phyloP scores from a whole-genome alignment of 2,329 filamentous ascomycete species.

The Phaeomoniella chlamydospora region DNA sequence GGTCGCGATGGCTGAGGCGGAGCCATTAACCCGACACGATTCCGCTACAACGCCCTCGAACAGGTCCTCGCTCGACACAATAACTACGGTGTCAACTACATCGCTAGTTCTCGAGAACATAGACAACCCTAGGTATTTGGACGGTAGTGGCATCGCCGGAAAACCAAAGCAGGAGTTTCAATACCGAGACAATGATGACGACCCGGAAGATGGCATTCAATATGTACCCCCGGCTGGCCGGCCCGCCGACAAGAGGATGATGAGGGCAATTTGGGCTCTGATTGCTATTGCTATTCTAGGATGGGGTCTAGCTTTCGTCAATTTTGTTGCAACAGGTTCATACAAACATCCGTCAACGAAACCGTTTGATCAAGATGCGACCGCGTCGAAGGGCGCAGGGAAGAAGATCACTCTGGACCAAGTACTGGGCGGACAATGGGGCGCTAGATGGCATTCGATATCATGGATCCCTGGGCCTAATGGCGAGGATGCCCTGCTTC shows the following conservation, averaged over 20 bases:
- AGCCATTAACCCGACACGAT: slow-evolving; percentile 6
- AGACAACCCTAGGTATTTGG: slow-evolving; percentile 6
- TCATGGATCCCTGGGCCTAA: slow-evolving; percentile 32
- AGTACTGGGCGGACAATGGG: slow-evolving; percentile 23
- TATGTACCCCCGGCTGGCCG: slow-evolving; percentile 3
- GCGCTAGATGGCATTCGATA: slow-evolving; percentile 22
- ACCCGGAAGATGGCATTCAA: slow-evolving; percentile 12
- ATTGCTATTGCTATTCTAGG: slow-evolving; percentile 25
- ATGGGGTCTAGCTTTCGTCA: slow-evolving; percentile 28
- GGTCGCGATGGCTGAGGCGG: slow-evolving; percentile 6
- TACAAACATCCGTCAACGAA: slow-evolving; percentile 15
- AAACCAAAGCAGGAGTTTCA: slow-evolving; percentile 5
- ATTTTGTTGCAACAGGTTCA: slow-evolving; percentile 23
- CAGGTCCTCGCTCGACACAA: slow-evolving; percentile 10
- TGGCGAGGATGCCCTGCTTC: slow-evolving; percentile 60
- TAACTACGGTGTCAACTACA: slow-evolving; percentile 12
- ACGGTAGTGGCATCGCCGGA: slow-evolving; percentile 3
- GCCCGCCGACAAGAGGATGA: slow-evolving; percentile 15
- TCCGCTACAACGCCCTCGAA: slow-evolving; percentile 3
- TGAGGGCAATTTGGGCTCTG: slow-evolving; percentile 23
- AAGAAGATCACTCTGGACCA: slow-evolving; percentile 27
- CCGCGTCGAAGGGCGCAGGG: slow-evolving; percentile 19
- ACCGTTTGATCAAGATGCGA: slow-evolving; percentile 15
- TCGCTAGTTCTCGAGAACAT: slow-evolving; percentile 16
- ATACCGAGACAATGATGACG: slow-evolving; percentile 13